Percentiles rank a stretch among this genome's conserved stretches.
Conservation (phyloP, 1,284 basidiomycete species). For the Fomitiporia mediterranea region DNA sequence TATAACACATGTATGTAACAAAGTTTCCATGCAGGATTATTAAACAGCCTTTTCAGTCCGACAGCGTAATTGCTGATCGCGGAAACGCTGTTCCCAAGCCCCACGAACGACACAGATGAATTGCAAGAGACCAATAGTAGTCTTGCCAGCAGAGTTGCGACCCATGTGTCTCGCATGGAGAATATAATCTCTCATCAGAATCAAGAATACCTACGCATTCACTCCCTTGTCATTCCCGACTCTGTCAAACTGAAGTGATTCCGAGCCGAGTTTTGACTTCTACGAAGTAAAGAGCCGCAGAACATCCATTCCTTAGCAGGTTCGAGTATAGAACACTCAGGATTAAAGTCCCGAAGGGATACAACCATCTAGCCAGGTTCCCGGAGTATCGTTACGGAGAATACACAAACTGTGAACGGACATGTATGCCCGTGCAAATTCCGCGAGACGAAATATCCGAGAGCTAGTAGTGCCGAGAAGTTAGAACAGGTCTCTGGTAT, state of each 20-base stretch:
- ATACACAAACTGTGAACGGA: not conserved
- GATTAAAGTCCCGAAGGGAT: not conserved
- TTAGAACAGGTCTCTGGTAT: not conserved
- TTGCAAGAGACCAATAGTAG: not conserved
- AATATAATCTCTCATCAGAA: too few relatives aligned
- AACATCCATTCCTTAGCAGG: too few relatives aligned
- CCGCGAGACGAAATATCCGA: not conserved
- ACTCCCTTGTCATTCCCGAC: not conserved
- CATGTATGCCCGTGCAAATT: not conserved
- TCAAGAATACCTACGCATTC: too few relatives aligned
- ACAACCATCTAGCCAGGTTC: not conserved
- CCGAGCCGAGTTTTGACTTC: not conserved
- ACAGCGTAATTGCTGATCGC: not conserved
- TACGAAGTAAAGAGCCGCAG: not conserved
- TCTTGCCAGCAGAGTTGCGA: not conserved
- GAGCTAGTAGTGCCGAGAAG: not conserved
- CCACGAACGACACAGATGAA: not conserved
- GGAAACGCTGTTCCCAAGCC: not conserved
- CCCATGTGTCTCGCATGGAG: not conserved
- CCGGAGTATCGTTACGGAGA: not conserved
- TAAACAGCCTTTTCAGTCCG: not conserved
- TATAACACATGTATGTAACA: too few relatives aligned
- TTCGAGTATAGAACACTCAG: too few relatives aligned
- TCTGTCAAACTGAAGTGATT: not conserved
- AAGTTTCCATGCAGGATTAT: not conserved